Evolutionary conservation across 106 monocot species (phyloP).

Genomic region (Iris macrosiphon): DNA sequence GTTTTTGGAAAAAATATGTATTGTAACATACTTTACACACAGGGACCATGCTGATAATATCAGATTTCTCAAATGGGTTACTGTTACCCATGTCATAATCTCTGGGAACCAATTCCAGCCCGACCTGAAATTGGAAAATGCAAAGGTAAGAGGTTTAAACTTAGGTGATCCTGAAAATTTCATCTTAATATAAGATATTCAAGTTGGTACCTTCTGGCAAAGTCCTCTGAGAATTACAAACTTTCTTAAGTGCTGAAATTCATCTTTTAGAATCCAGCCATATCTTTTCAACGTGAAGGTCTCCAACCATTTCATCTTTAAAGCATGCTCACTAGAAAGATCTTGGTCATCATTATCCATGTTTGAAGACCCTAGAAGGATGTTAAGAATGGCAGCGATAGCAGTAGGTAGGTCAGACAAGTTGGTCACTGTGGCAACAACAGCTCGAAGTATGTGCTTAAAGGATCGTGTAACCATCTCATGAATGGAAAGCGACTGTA

Average conservation of each 20-base stretch:
- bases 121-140: slow-evolving; percentile 40
- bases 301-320: slow-evolving; percentile 65
- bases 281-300: slow-evolving; percentile 62
- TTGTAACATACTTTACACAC: slow-evolving; percentile 63
- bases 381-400: slow-evolving; percentile 65
- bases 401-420: slow-evolving; percentile 40
- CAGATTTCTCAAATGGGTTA: slow-evolving; percentile 70
- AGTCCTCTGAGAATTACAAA: slow-evolving; percentile 69
- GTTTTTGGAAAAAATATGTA: slow-evolving; percentile 3
- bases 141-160: not conserved
- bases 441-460: slow-evolving; percentile 71
- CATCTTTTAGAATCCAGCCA: slow-evolving; percentile 59
- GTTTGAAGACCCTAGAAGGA: slow-evolving; percentile 55
- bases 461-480: slow-evolving; percentile 88
- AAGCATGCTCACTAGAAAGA: slow-evolving; percentile 26
- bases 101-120: slow-evolving; percentile 67
- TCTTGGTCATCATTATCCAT: slow-evolving; percentile 21
- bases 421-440: slow-evolving; percentile 55
- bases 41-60: slow-evolving; percentile 78
- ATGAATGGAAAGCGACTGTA: slow-evolving; percentile 86
- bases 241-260: slow-evolving; percentile 73
- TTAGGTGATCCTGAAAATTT: not conserved
- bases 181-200: not conserved
- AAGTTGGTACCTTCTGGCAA: slow-evolving; percentile 61
- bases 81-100: slow-evolving; percentile 71